Conservation (phyloP, 148 eudicot species). For the Cornus suecica region DNA sequence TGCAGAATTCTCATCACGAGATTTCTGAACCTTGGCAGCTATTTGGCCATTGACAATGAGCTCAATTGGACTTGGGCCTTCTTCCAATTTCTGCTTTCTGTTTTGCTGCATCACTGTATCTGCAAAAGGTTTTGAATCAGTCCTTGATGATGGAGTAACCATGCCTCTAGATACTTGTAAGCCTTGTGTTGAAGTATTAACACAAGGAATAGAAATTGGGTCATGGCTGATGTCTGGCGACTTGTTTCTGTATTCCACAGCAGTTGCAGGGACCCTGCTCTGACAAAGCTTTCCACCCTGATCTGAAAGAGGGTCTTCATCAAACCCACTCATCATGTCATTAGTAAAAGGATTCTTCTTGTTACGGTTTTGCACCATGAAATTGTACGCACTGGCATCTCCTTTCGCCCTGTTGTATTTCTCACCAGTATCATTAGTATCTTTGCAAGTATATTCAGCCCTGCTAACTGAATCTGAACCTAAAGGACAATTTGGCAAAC, state of each 20-base stretch:
- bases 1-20: slow-evolving; percentile 27
- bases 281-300: slow-evolving; percentile 27
- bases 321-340: slow-evolving; percentile 27
- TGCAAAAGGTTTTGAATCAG: slow-evolving; percentile 22
- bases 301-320: slow-evolving; percentile 17
- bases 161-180: slow-evolving; percentile 22
- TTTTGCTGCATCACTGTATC: slow-evolving; percentile 21
- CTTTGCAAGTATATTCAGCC: slow-evolving; percentile 24
- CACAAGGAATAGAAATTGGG: slow-evolving; percentile 11
- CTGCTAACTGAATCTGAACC: slow-evolving; percentile 24
- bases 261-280: slow-evolving; percentile 17
- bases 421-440: slow-evolving; percentile 21
- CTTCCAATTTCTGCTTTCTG: slow-evolving; percentile 24
- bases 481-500: slow-evolving; percentile 24
- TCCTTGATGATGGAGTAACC: slow-evolving; percentile 16
- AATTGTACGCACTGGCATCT: slow-evolving; percentile 14
- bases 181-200: slow-evolving; percentile 21
- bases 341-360: slow-evolving; percentile 23
- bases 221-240: slow-evolving; percentile 21
- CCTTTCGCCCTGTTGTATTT: slow-evolving; percentile 23
- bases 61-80: slow-evolving; percentile 28
- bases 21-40: neutral
- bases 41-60: slow-evolving; percentile 19
- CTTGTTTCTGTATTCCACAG: slow-evolving; percentile 16
- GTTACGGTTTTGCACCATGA: slow-evolving; percentile 15